Percentiles rank a stretch among this genome's conserved stretches.
phyloP scores from a whole-genome alignment of 2,329 filamentous ascomycete species.

The Fusarium incarnatum region DNA sequence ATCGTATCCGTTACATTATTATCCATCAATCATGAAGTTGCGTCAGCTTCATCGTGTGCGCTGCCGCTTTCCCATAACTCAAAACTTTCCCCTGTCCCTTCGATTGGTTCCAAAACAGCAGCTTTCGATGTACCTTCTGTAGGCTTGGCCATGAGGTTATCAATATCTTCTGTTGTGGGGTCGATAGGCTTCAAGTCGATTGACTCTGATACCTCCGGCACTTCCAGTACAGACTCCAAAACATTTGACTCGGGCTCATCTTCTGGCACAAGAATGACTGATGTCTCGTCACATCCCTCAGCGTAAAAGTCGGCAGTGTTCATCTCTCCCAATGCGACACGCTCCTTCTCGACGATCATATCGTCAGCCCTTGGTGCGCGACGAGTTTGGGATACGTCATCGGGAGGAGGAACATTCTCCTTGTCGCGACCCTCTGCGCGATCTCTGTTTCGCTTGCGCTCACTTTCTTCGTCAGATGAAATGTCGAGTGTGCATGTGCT shows the following conservation, averaged over 20 bases:
- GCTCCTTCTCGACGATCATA: conserved; percentile 72
- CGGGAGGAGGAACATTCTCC: conserved; percentile 87
- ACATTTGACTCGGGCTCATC: conserved; percentile 56
- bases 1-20: conserved; percentile 14
- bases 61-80: conserved; percentile 79
- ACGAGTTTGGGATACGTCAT: conserved; percentile 71
- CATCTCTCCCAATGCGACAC: conserved; percentile 75
- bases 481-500: conserved; percentile 88
- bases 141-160: conserved; percentile 53
- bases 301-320: conserved; percentile 75
- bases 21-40: conserved; percentile 12
- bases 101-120: conserved; percentile 64
- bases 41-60: conserved; percentile 67
- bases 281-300: conserved; percentile 71
- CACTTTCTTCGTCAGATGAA: conserved; percentile 84
- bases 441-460: conserved; percentile 64
- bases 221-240: neutral
- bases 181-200: conserved; percentile 36
- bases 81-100: conserved; percentile 70
- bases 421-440: conserved; percentile 77
- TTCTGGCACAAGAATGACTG: conserved; percentile 70
- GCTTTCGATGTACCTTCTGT: conserved; percentile 56
- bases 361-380: conserved; percentile 56
- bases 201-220: conserved; percentile 1
- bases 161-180: conserved; percentile 46